Base-by-base conservation (phyloP, 106 monocot genomes). In the Iris macrosiphon region DNA sequence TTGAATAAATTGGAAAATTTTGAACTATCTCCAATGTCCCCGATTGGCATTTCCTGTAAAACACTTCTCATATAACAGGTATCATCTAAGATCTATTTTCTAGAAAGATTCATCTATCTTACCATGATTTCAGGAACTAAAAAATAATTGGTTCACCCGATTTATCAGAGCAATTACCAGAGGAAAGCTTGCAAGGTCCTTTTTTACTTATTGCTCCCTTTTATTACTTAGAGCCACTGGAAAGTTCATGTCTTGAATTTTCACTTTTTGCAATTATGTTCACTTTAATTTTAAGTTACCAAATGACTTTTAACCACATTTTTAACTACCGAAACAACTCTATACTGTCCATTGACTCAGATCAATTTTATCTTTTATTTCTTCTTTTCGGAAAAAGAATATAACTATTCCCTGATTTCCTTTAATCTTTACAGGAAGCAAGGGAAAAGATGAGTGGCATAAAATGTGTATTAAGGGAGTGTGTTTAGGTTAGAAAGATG, bases 181-280 rank as follows among this genome's bases (percentile, higher is more conserved):
- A 95, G 16, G 74, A 83, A 29, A 66, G 58, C 55, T 77, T 90
- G 56, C 69, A 45, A 46, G 83, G 96, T 89, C 90, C 41, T 39
- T 67, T 60, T 7, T 16, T 10, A 32, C 37, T 52, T 52, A 28
- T 30, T 42, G 22, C 0, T 31, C 26, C n/a, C n/a, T n/a, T n/a
- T n/a, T n/a, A 13, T 24, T 20, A 38, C 13, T 25, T 39, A 38
- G 10, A 7, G 37, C 24, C n/a, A 13, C 24, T 24, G 25, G 37
- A 11, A 37, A 38, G n/a, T n/a, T n/a, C n/a, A n/a, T n/a, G n/a
- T n/a, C n/a, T n/a, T n/a, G n/a, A n/a, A n/a, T n/a, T n/a, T n/a
- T n/a, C n/a, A n/a, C n/a, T n/a, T n/a, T n/a, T n/a, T n/a, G n/a
- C 24, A 14, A 38, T 23, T 7, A 14, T 23, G 3, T 23, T 57